Evolutionary conservation across 768 basidiomycete species (phyloP), one percentile per base, ranked within the genome.

Genomic region (Lanmaoa pseudosensibilis): DNA sequence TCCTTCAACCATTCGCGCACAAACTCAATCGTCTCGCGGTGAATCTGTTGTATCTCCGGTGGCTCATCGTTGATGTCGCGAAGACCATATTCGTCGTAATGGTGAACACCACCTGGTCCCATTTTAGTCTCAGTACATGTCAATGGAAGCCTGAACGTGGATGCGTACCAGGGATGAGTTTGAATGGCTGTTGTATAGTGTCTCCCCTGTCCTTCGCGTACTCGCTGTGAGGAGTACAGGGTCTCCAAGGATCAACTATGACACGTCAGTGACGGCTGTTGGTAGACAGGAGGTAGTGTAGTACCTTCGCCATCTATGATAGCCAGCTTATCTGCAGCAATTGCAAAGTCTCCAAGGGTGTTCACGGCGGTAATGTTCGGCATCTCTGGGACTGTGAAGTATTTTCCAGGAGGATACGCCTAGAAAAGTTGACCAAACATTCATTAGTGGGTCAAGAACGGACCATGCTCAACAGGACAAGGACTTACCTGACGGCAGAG

Each of bases 351-450:
- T n/a, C 94, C 94, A 4, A 96, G 75, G 4, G 69, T 73, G 62
- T 98, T 98, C 47, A 98, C 92, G 1, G 80, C 83, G 0, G 86
- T 88, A 50, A 96, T 78, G 64, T 95, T 92, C 0, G 94, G 94
- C 62, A 84, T 65, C 1, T 66, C 50, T 0, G 94, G 93, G 2
- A 96, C 85, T 1, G 69, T 69, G 70, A 92, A 88, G 69, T 86
- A 74, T 63, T 90, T 73, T 9, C 94, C 94, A 7, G 90, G 85
- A 7, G 84, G 86, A 72, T 81, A 94, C 0, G 90, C 88, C 86
- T 90, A 57, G 37, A 54, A 10, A 51, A 30, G 16, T 16, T 45
- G 18, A 33, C 19, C 21, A 34, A 18, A n/a, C 13, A 7, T 50
- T 18, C 47, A 1, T 34, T 11, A 37, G 27, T 34, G 33, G 19